Evolutionary conservation across 768 basidiomycete species (phyloP), one percentile per base, ranked within the genome.

Genomic region (Tricholoma furcatifolium): DNA sequence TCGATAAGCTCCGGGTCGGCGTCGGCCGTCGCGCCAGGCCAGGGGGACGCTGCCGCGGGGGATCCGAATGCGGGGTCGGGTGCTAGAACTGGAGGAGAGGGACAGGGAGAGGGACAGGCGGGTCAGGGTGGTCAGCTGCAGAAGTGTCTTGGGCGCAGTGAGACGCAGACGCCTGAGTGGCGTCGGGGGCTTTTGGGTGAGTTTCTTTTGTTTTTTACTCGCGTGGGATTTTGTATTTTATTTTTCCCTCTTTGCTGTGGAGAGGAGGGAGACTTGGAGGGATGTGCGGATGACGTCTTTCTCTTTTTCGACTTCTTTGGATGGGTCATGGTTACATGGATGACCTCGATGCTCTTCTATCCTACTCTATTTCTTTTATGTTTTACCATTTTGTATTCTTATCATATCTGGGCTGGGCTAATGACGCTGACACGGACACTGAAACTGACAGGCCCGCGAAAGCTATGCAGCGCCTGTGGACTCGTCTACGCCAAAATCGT

Each of bases 81-180:
- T 38, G 14, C 4, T 4, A 18, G 4, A 11, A n/a, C n/a, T n/a
- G 18, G 36, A 5, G 36, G 30, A n/a, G 23, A 34, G 14, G 24
- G 54, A 27, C 9, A 43, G 44, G 50, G 41, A 55, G 9, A n/a
- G n/a, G n/a, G n/a, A n/a, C n/a, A n/a, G n/a, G n/a, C n/a, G n/a
- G n/a, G 53, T 42, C 12, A 42, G 58, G 24, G 58, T 54, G 8
- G 57, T n/a, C n/a, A n/a, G n/a, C n/a, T n/a, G 71, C 90, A 91
- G 66, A 87, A 79, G 21, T 93, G 90, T 69, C 74, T 90, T 30
- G 91, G 89, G 30, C 92, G 90, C 70, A 79, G 73, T 61, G 90
- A 89, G 56, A 93, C 91, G 14, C 85, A 88, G 51, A 93, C 90
- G 57, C 90, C 90, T 6, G 90, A 93, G 73, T 93, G 91, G 90